Conservation (phyloP, 2,329 filamentous ascomycete species). For the Claviceps humidiphila region DNA sequence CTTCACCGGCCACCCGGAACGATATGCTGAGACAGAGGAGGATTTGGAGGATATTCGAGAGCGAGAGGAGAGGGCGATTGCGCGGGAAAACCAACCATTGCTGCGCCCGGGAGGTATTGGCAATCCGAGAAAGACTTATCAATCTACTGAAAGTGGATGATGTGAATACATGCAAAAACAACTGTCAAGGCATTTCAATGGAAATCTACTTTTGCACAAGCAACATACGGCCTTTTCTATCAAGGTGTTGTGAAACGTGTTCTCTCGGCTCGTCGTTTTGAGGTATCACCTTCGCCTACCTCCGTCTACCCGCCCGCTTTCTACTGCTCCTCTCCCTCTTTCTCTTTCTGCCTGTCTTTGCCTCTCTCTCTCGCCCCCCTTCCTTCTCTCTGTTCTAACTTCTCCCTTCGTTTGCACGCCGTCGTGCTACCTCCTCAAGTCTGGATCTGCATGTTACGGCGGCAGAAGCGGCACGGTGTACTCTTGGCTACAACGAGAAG, state of each 20-base stretch:
- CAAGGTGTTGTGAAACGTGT: neutral
- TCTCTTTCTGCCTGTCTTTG: neutral
- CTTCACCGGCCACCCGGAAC: conserved; percentile 38
- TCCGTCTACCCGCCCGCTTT: no score
- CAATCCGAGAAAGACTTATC: conserved; percentile 28
- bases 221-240: neutral
- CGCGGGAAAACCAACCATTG: conserved; percentile 36
- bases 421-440: no score
- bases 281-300: neutral
- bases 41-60: conserved; percentile 37
- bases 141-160: conserved; percentile 14
- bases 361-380: neutral
- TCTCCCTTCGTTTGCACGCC: neutral
- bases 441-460: neutral
- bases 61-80: conserved; percentile 37
- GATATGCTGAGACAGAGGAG: conserved; percentile 37
- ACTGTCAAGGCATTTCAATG: no score
- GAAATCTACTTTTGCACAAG: neutral
- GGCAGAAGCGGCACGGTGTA: neutral
- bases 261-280: neutral
- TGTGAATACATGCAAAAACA: neutral
- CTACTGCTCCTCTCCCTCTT: neutral
- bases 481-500: neutral
- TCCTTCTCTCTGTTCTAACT: neutral
- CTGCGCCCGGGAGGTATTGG: conserved; percentile 37